Percentiles rank a stretch among this genome's conserved stretches.
Conservation (phyloP, 208 protist genomes). For the Balamuthia mandrillaris region DNA sequence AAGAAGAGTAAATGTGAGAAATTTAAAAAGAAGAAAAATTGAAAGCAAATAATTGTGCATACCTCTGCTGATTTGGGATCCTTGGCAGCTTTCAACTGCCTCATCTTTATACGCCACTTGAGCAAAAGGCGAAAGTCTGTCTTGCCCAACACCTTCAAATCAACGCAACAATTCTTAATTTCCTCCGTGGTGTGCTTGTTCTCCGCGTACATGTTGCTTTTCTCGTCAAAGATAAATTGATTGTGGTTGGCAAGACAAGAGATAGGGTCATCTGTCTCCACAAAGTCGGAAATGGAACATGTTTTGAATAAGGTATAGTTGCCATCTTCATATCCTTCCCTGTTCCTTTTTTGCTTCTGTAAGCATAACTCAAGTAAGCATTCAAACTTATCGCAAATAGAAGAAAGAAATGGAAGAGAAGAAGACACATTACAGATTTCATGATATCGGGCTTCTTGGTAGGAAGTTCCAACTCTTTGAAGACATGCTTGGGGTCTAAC, state of each 20-base stretch:
- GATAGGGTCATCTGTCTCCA: slow-evolving; percentile 83
- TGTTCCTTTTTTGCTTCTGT: slow-evolving; percentile 77
- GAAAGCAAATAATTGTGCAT: not conserved
- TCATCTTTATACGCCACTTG: slow-evolving; percentile 87
- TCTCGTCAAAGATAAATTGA: slow-evolving; percentile 82
- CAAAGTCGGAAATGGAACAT: slow-evolving; percentile 82
- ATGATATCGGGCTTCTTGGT: slow-evolving; percentile 22
- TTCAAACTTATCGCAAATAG: too few species aligned
- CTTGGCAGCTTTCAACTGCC: not conserved
- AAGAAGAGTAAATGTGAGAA: too few species aligned
- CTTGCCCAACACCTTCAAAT: slow-evolving; percentile 91
- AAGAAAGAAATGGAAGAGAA: too few species aligned
- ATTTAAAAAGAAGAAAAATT: too few species aligned
- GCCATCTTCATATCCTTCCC: slow-evolving; percentile 86
- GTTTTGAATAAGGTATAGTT: slow-evolving; percentile 68
- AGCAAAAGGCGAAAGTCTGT: slow-evolving; percentile 86
- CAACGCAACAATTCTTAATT: slow-evolving; percentile 82
- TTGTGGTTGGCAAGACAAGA: slow-evolving; percentile 81
- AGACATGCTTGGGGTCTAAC: slow-evolving; percentile 92
- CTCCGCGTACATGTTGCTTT: not conserved
- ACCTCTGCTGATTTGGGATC: not conserved
- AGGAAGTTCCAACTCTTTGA: slow-evolving; percentile 83
- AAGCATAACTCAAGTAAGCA: too few species aligned
- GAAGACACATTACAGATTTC: not conserved
- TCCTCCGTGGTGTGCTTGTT: slow-evolving; percentile 83